Conservation (phyloP, 1,139 yeast genomes). For the Nakaseomyces nivariensis region DNA sequence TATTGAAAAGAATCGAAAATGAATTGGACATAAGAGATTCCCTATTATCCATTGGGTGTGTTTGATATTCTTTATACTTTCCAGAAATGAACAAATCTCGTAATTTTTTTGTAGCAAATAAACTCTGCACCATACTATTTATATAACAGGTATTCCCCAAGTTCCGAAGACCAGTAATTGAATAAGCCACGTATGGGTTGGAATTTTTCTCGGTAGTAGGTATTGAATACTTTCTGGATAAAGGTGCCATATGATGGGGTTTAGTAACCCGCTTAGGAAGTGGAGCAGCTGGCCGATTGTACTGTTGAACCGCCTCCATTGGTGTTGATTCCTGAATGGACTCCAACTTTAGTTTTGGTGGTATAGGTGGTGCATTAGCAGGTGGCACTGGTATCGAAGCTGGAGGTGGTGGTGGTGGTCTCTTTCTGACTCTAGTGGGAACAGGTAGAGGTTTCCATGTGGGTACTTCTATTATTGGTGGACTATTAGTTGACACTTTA, state of each 20-base stretch:
- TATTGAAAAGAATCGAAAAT: conserved; percentile 41
- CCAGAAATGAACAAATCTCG: conserved; percentile 36
- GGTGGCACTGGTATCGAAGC: conserved; percentile 10
- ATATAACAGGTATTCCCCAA: conserved; percentile 68
- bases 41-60: conserved; percentile 26
- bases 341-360: conserved; percentile 11
- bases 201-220: conserved; percentile 33
- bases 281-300: conserved; percentile 1
- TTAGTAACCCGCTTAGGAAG: conserved; percentile 4
- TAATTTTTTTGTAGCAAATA: conserved; percentile 44
- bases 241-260: neutral
- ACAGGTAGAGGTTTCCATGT: conserved; percentile 21
- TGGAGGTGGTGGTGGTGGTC: conserved; percentile 27
- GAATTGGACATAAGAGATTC: conserved; percentile 34
- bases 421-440: conserved; percentile 19
- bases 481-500: conserved; percentile 4
- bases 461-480: conserved; percentile 9
- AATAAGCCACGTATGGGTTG: conserved; percentile 33
- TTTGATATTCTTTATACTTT: conserved; percentile 36
- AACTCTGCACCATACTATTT: conserved; percentile 57
- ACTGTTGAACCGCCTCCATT: neutral
- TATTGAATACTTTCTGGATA: conserved; percentile 11
- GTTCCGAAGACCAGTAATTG: conserved; percentile 58
- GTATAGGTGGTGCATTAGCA: conserved; percentile 13
- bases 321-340: neutral